These are phyloP conservation scores for Microcyclosporella mali DNA, from an alignment of 2,329 filamentous ascomycete species.

Conservation along the genomic window DNA sequence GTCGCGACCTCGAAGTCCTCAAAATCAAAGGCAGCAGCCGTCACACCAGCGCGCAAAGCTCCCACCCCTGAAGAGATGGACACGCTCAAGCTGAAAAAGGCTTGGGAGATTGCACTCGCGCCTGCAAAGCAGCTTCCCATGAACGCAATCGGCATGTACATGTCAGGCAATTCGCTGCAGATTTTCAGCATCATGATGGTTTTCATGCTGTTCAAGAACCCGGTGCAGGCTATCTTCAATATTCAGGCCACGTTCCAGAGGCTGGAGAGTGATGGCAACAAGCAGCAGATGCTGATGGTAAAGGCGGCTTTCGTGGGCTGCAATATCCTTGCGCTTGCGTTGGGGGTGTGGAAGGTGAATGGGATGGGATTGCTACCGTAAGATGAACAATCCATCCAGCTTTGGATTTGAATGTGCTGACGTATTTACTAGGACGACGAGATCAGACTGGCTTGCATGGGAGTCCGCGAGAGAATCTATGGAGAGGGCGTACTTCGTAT, in stretches of 20 bases:
- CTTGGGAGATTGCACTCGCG: conserved; percentile 92
- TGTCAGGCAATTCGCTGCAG: conserved; percentile 96
- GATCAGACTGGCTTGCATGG: conserved; percentile 97
- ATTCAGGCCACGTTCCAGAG: conserved; percentile 85
- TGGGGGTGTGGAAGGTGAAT: conserved; percentile 96
- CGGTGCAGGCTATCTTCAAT: conserved; percentile 72
- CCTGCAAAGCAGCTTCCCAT: conserved; percentile 93
- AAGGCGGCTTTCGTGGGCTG: conserved; percentile 84
- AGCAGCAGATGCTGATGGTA: conserved; percentile 66
- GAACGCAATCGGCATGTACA: conserved; percentile 99
- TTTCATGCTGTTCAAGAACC: conserved; percentile 97
- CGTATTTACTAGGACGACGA: conserved; percentile 62
- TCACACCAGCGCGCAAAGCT: conserved; percentile 50
- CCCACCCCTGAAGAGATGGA: conserved; percentile 83
- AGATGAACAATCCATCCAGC: conserved; percentile 34
- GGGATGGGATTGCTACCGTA: conserved; percentile 91
- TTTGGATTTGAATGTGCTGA: conserved; percentile 19
- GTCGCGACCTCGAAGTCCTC: conserved; percentile 14
- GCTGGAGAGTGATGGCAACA: conserved; percentile 78
- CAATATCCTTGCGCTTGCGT: conserved; percentile 73
- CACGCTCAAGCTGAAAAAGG: conserved; percentile 94
- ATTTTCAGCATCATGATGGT: conserved; percentile 99
- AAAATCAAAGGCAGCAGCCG: conserved; percentile 17
- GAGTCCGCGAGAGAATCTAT: conserved; percentile 66
- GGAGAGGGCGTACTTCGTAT: conserved; percentile 50